phyloP scores from a whole-genome alignment of 169 alveolate species.

The Babesia ovata region DNA sequence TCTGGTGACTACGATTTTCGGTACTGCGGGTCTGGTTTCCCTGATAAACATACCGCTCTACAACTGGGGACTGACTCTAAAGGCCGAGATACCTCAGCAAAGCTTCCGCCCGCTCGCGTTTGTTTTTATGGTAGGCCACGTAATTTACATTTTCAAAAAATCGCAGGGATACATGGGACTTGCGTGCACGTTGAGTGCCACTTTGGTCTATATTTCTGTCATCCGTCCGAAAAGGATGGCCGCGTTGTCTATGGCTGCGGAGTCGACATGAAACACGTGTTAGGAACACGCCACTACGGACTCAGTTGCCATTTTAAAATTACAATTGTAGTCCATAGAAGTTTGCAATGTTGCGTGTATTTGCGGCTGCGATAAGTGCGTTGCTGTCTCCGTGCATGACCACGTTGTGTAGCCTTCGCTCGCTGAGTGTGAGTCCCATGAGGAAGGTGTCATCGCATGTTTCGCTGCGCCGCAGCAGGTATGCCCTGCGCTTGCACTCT shows the following conservation, averaged over 20 bases:
- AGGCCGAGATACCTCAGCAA: constrained; percentile 8
- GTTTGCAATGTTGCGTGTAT: constrained; percentile 3
- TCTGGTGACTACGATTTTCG: constrained; percentile 30
- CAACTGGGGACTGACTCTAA: constrained; percentile 14
- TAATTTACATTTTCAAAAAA: background rate
- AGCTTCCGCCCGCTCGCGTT: constrained; percentile 52
- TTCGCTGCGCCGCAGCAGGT: constrained; percentile 63
- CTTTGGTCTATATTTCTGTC: constrained; percentile 24
- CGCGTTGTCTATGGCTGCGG: too few relatives aligned
- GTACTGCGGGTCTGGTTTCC: constrained; percentile 21
- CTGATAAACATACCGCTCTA: constrained; percentile 52
- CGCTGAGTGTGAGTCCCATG: constrained; percentile 62
- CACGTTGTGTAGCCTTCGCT: constrained; percentile 57
- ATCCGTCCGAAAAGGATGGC: constrained; percentile 9
- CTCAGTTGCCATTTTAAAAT: constrained; percentile 41
- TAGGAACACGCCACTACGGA: constrained; percentile 28
- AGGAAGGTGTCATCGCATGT: constrained; percentile 63
- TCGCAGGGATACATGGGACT: constrained; percentile 45
- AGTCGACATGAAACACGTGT: background rate
- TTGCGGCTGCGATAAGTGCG: constrained; percentile 11
- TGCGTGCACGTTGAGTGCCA: constrained; percentile 20
- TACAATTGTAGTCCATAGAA: constrained; percentile 49
- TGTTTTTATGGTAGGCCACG: constrained; percentile 31
- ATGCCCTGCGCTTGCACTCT: constrained; percentile 72
- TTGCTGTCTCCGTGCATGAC: constrained; percentile 50